phyloP scores from a whole-genome alignment of 192 early-diverging fungal species.

The Coemansia javaensis region DNA sequence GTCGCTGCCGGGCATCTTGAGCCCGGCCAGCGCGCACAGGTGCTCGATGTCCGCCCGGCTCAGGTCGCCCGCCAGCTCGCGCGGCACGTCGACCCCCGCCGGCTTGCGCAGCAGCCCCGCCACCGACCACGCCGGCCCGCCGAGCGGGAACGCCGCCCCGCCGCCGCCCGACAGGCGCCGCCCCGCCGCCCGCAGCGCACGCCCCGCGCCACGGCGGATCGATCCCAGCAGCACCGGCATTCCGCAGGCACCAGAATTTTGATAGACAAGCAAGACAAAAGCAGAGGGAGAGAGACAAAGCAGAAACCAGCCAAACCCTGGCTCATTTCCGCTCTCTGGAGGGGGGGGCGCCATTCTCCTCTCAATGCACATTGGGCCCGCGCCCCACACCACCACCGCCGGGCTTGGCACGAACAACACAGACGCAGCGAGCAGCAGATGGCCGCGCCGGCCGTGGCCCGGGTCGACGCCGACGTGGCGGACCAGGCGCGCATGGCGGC shows the following conservation, averaged over 20 bases:
- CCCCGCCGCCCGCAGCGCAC: not conserved
- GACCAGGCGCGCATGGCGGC: slow-evolving; percentile 13
- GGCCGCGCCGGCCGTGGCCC: not conserved
- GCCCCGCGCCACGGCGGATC: too few relatives aligned
- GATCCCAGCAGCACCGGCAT: too few relatives aligned
- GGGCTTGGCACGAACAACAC: too few relatives aligned
- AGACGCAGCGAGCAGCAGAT: not conserved
- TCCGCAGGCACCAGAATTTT: too few relatives aligned
- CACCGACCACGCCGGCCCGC: slow-evolving; percentile 21
- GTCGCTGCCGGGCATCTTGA: slow-evolving; percentile 13
- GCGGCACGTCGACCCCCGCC: not conserved
- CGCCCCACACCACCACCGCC: too few relatives aligned
- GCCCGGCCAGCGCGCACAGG: slow-evolving; percentile 25
- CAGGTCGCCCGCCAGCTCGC: slow-evolving; percentile 8
- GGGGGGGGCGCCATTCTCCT: too few relatives aligned
- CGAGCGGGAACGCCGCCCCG: slow-evolving; percentile 8
- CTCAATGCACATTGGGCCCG: too few relatives aligned
- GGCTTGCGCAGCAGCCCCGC: slow-evolving; percentile 13
- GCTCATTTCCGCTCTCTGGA: too few relatives aligned
- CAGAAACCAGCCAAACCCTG: too few relatives aligned
- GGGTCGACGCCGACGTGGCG: slow-evolving; percentile 6
- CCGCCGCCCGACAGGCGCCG: not conserved
- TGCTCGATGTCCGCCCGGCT: slow-evolving; percentile 8
- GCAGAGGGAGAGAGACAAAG: too few relatives aligned
- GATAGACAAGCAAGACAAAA: too few relatives aligned